phyloP scores from a whole-genome alignment of 176 grass and related monocot species.

The Eremochloa ophiuroides region DNA sequence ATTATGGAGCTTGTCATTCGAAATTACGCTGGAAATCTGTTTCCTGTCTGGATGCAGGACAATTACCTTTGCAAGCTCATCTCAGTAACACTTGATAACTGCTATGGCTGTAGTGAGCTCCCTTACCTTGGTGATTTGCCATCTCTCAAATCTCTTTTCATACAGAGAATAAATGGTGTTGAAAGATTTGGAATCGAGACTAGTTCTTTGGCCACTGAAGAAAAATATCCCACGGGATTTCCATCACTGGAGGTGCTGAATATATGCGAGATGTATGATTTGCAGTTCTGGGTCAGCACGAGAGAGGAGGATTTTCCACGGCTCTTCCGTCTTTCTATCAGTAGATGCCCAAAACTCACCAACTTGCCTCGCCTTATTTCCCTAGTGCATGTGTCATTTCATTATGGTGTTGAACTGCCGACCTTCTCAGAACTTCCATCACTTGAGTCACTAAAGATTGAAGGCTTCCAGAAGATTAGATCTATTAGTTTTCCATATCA shows the following conservation, averaged over 20 bases:
- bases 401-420: neutral
- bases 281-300: neutral
- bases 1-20: neutral
- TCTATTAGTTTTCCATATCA: neutral
- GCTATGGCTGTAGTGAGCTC: neutral
- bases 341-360: slow-evolving; percentile 2
- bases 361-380: neutral
- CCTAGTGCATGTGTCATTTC: neutral
- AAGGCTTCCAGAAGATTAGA: neutral
- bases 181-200: neutral
- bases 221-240: neutral
- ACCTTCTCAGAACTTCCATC: neutral
- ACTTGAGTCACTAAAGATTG: neutral
- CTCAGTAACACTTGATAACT: slow-evolving; percentile 10
- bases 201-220: neutral
- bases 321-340: neutral
- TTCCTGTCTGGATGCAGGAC: slow-evolving; percentile 7
- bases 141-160: slow-evolving; percentile 7
- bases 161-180: neutral
- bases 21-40: neutral
- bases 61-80: neutral
- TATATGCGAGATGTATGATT: slow-evolving; percentile 10
- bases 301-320: neutral
- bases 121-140: neutral
- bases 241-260: neutral